phyloP scores from a whole-genome alignment of 805 yeast species.

The Yarrowia divulgata region DNA sequence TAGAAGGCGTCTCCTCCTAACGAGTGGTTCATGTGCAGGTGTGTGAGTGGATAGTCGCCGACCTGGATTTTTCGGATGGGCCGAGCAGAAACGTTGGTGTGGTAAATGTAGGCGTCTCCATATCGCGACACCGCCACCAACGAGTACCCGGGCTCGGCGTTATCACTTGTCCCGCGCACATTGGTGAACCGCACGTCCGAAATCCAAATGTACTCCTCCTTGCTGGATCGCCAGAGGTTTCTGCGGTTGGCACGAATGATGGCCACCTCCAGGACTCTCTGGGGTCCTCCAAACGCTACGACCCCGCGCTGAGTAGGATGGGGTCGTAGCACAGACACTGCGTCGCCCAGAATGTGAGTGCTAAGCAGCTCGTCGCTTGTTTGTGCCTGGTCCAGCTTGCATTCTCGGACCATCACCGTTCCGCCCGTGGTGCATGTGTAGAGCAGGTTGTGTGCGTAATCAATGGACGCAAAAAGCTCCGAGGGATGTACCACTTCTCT shows the following conservation, averaged over 20 bases:
- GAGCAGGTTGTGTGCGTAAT: slow-evolving; percentile 23
- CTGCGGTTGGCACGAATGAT: slow-evolving; percentile 2
- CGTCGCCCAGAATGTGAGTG: slow-evolving; percentile 18
- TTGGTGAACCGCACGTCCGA: slow-evolving; percentile 26
- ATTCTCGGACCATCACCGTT: slow-evolving; percentile 1
- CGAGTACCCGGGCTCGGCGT: slow-evolving; percentile 17
- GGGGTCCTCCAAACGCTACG: slow-evolving; percentile 34
- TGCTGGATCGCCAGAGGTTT: slow-evolving; percentile 22
- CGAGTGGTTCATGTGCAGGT: slow-evolving; percentile 31
- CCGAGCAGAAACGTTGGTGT: slow-evolving; percentile 16
- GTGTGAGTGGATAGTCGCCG: slow-evolving; percentile 32
- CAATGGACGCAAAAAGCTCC: slow-evolving; percentile 29
- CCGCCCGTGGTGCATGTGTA: slow-evolving; percentile 34
- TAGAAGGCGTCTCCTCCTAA: slow-evolving; percentile 30
- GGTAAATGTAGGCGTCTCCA: slow-evolving; percentile 35
- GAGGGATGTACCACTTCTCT: slow-evolving; percentile 28
- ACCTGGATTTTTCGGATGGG: slow-evolving; percentile 31
- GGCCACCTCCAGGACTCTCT: slow-evolving; percentile 26
- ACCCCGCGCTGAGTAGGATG: slow-evolving; percentile 23
- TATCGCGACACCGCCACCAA: slow-evolving; percentile 21
- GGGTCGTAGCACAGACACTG: slow-evolving; percentile 10
- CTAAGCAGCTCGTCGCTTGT: slow-evolving; percentile 15
- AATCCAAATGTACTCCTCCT: slow-evolving; percentile 34
- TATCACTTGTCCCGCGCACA: slow-evolving; percentile 7
- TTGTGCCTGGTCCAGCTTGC: slow-evolving; percentile 12